phyloP scores from a whole-genome alignment of 768 basidiomycete genomes.

The Hemileccinum rubropunctum region DNA sequence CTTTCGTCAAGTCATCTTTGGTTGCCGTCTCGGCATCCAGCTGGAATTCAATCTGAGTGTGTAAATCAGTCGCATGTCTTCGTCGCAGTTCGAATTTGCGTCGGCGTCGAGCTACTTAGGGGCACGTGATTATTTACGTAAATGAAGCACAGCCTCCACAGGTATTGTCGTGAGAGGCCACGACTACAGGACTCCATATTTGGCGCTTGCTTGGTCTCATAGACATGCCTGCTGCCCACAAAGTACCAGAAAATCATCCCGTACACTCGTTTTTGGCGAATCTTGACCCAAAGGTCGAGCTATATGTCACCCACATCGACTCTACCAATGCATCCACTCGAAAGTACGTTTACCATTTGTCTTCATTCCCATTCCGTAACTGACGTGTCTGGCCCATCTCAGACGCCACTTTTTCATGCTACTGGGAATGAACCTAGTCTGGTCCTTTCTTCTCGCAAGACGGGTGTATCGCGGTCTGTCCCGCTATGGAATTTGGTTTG shows the following conservation, averaged over 20 bases:
- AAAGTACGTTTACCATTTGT: slow-evolving; percentile 20
- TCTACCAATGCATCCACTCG: slow-evolving; percentile 13
- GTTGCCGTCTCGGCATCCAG: no score
- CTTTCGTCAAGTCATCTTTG: no score
- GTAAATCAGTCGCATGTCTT: no score
- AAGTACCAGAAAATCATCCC: slow-evolving; percentile 27
- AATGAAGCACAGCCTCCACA: no score
- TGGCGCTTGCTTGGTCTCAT: background rate
- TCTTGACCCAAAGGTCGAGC: slow-evolving; percentile 19
- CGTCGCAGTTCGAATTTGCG: no score
- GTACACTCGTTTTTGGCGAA: slow-evolving; percentile 18
- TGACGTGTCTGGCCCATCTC: slow-evolving; percentile 9
- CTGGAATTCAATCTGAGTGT: no score
- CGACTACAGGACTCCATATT: no score
- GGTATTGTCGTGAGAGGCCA: no score
- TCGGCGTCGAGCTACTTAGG: no score
- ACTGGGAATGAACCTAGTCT: slow-evolving; percentile 25
- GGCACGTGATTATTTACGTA: no score
- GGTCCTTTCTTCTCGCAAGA: slow-evolving; percentile 22
- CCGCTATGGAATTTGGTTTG: slow-evolving; percentile 30
- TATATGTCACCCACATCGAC: slow-evolving; percentile 32
- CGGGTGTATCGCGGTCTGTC: slow-evolving; percentile 22
- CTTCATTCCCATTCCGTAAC: background rate
- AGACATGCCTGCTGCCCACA: slow-evolving; percentile 26
- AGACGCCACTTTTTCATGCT: slow-evolving; percentile 28